These are phyloP conservation scores for Amphibolis antarctica DNA, from an alignment of 106 monocot species.

Conservation along the genomic window DNA sequence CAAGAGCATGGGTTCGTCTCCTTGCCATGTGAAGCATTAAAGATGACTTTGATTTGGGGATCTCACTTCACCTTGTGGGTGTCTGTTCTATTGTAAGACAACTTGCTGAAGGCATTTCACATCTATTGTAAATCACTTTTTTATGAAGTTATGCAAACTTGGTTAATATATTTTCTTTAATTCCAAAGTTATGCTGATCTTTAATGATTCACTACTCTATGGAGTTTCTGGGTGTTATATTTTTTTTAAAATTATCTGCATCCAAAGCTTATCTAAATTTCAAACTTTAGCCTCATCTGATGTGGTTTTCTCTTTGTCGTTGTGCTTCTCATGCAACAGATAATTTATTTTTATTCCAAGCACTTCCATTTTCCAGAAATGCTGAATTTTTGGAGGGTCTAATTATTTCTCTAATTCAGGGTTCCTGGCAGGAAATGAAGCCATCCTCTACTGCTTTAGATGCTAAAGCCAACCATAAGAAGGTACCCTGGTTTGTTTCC, in stretches of 20 bases:
- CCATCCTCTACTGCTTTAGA: slow-evolving; percentile 51
- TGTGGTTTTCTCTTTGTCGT: not conserved
- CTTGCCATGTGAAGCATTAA: slow-evolving; percentile 30
- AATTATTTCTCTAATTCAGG: slow-evolving; percentile 86
- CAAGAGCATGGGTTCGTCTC: slow-evolving; percentile 23
- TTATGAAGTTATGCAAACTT: not conserved
- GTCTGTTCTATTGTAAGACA: slow-evolving; percentile 93
- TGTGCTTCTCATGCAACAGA: not conserved
- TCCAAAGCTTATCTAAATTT: not conserved
- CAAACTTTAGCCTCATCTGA: slow-evolving; percentile 3
- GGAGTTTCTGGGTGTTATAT: not conserved
- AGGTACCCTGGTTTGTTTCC: slow-evolving; percentile 89
- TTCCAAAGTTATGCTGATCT: not conserved
- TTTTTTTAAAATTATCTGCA: not conserved
- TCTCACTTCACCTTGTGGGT: slow-evolving; percentile 42
- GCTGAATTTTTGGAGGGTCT: slow-evolving; percentile 41
- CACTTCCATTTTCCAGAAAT: not conserved
- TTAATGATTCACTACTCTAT: not conserved
- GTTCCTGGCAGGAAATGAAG: slow-evolving; percentile 47
- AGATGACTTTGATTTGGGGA: slow-evolving; percentile 30
- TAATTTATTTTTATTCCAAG: not conserved
- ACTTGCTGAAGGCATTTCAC: slow-evolving; percentile 53
- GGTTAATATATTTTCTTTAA: not conserved
- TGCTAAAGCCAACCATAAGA: slow-evolving; percentile 69
- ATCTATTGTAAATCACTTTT: slow-evolving; percentile 57